Evolutionary conservation across 306 rosid species (phyloP).

Genomic region (Fragaria ananassa): DNA sequence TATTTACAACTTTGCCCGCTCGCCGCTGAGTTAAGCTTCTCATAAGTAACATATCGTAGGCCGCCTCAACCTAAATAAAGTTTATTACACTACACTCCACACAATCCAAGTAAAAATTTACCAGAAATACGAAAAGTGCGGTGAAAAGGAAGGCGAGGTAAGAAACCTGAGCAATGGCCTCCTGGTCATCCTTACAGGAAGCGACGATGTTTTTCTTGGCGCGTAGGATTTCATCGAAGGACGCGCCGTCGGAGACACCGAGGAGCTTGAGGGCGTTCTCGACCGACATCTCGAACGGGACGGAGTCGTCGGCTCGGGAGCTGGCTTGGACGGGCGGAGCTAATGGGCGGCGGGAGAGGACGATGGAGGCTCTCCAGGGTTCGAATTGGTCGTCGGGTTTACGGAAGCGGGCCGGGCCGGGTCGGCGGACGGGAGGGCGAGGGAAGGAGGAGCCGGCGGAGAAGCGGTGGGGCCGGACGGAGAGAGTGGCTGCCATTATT

Average conservation of each 20-base stretch:
- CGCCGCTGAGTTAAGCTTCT: slow-evolving; percentile 87
- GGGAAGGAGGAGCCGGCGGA: slow-evolving; percentile 51
- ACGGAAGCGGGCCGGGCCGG: slow-evolving; percentile 25
- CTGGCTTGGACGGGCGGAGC: slow-evolving; percentile 61
- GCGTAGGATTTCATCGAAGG: slow-evolving; percentile 90
- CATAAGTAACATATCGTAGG: slow-evolving; percentile 97
- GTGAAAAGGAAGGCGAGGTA: background rate
- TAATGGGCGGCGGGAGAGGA: slow-evolving; percentile 27
- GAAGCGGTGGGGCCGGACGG: slow-evolving; percentile 78
- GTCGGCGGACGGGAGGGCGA: slow-evolving; percentile 32
- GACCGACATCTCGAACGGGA: slow-evolving; percentile 85
- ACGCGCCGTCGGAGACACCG: slow-evolving; percentile 90
- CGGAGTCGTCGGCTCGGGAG: slow-evolving; percentile 78
- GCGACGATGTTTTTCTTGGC: slow-evolving; percentile 78
- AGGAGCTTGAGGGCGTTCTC: slow-evolving; percentile 85
- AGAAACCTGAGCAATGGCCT: slow-evolving; percentile 65
- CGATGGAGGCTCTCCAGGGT: slow-evolving; percentile 37
- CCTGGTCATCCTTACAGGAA: slow-evolving; percentile 68
- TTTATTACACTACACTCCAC: background rate
- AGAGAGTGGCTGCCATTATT: slow-evolving; percentile 65
- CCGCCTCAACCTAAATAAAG: slow-evolving; percentile 77
- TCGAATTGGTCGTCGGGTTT: slow-evolving; percentile 22
- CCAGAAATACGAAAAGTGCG: background rate
- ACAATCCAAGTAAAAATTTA: no score
- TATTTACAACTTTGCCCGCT: slow-evolving; percentile 78